These are phyloP conservation scores for Vachellia collinsii DNA, from an alignment of 306 rosid genomes.

Conservation along the genomic window DNA sequence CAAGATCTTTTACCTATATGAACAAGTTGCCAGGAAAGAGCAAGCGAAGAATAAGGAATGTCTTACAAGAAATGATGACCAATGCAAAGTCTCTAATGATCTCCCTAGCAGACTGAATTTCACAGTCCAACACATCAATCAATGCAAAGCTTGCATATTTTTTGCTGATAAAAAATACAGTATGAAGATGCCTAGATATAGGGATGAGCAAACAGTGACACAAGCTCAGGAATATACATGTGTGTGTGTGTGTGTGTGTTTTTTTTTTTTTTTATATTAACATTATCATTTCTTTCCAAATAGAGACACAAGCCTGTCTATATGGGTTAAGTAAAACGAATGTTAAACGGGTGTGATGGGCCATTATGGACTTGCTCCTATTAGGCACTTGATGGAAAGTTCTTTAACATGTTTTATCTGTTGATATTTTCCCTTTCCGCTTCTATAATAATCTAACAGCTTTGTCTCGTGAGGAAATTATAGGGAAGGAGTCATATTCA, in stretches of 20 bases:
- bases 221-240: background rate
- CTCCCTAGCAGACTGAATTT: constrained; percentile 24
- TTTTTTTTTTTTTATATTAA: too few relatives aligned
- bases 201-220: constrained; percentile 1
- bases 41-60: constrained; percentile 39
- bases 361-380: background rate
- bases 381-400: background rate
- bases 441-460: background rate
- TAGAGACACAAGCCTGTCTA: background rate
- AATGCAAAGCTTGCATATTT: constrained; percentile 24
- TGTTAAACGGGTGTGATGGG: background rate
- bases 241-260: background rate
- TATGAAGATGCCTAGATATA: constrained; percentile 7
- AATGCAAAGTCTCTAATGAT: constrained; percentile 24
- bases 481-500: background rate
- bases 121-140: constrained; percentile 11
- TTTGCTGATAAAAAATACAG: constrained; percentile 22
- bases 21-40: constrained; percentile 50
- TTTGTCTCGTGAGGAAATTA: background rate
- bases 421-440: background rate
- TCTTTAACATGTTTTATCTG: background rate
- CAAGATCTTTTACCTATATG: constrained; percentile 90
- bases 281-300: background rate
- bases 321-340: background rate
- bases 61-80: constrained; percentile 25